phyloP scores from a whole-genome alignment of 768 basidiomycete species.

The Tricholoma bakamatsutake region DNA sequence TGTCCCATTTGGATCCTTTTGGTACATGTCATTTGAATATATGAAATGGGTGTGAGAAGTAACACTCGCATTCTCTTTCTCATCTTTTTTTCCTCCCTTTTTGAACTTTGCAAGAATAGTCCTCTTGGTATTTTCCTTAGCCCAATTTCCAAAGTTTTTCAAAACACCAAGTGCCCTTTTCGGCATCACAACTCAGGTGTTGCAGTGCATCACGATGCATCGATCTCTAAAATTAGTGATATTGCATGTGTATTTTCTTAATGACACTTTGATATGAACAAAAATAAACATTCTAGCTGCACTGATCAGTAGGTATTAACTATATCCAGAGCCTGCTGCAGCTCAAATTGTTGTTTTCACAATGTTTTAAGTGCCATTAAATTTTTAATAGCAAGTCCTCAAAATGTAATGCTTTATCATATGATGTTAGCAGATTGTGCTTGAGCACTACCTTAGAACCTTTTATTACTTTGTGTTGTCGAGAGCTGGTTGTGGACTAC shows the following conservation, averaged over 20 bases:
- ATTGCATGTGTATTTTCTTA: too few relatives aligned
- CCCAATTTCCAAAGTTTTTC: not conserved
- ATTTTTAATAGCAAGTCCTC: too few relatives aligned
- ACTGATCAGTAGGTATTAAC: too few relatives aligned
- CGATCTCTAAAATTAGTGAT: not conserved
- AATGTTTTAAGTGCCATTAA: too few relatives aligned
- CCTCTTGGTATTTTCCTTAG: not conserved
- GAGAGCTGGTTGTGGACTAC: too few relatives aligned
- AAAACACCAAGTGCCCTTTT: too few relatives aligned
- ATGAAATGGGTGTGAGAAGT: not conserved
- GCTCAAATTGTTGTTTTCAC: too few relatives aligned
- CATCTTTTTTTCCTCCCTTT: not conserved
- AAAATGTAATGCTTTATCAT: not conserved
- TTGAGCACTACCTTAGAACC: not conserved
- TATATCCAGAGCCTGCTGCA: too few relatives aligned
- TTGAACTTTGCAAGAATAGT: not conserved
- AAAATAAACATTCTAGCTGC: too few relatives aligned
- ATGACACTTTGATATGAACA: too few relatives aligned
- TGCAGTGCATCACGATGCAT: not conserved
- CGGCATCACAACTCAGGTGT: not conserved
- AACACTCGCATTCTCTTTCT: not conserved
- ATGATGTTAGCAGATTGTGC: not conserved
- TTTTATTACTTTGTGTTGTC: too few relatives aligned
- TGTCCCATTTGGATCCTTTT: not conserved
- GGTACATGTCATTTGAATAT: not conserved